Evolutionary conservation across 2,329 filamentous ascomycete species (phyloP), one percentile per base, ranked within the genome.

Genomic region (Talaromyces atroroseus): DNA sequence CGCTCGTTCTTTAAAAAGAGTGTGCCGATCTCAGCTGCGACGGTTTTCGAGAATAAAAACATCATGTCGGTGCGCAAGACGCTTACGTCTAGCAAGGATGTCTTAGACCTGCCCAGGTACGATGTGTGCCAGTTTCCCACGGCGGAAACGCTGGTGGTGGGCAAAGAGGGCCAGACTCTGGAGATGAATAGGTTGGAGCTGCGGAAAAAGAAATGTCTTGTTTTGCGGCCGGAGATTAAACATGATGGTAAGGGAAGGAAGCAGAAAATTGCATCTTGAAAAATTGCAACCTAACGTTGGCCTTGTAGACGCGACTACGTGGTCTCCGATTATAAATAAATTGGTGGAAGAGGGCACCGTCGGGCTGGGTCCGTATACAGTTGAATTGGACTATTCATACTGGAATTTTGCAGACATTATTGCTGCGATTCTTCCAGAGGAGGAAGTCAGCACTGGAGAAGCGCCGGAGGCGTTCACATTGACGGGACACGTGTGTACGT

Each of bases 361-460:
- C 29, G 81, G 80, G 18, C 72, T 97, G 34, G 76, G 91, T 1
- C 87, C 90, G 1, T 96, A 87, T 71, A 80, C 88, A 59, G 74
- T 97, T 57, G 76, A 82, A 36, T 79, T 97, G 58, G 84, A 87
- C 63, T 99, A 99, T 73, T 82, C 88, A 64, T 86, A 92, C 73
- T 97, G 91, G 90, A 87, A 79, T 51, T 92, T 95, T 69, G 78
- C 87, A 59, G 92, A 97, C 64, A 88, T 99, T 40, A 89, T 96
- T 67, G 79, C 79, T 49, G 84, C 90, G 3, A 83, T 96, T 55
- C 79, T 99, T 1, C 92, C 92, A 0, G 85, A 91, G 62, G 86
- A 90, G 49, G 79, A 88, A 23, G 84, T 91, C 62, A 85, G 87
- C 42, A 45, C 16, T 24, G 57, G 57, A 49, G 91, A 95, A 61